Conservation (phyloP, 2,329 filamentous ascomycete genomes). For the Thermothelomyces thermophilus region DNA sequence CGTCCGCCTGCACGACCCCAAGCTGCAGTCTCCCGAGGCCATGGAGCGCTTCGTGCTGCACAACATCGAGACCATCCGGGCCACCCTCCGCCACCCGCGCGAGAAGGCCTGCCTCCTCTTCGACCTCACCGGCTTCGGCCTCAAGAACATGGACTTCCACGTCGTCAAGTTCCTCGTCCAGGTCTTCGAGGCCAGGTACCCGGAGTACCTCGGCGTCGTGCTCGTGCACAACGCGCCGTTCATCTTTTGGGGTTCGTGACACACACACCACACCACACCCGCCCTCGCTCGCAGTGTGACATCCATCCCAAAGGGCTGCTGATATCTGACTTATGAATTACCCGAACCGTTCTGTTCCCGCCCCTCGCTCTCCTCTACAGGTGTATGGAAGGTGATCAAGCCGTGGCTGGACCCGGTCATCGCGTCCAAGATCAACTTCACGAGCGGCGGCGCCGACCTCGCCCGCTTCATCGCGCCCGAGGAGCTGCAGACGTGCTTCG, state of each 20-base stretch:
- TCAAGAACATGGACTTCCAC: constrained; percentile 14
- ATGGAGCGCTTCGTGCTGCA: constrained; percentile 14
- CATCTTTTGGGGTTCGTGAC: constrained; percentile 7
- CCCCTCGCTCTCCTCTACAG: constrained; percentile 1
- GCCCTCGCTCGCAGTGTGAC: too few relatives aligned
- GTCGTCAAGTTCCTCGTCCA: constrained; percentile 12
- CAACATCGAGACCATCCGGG: constrained; percentile 13
- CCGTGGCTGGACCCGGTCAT: constrained; percentile 16
- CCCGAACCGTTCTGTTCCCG: too few relatives aligned
- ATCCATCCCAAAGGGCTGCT: too few relatives aligned
- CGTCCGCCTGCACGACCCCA: constrained; percentile 11
- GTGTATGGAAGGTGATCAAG: constrained; percentile 12
- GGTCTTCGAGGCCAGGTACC: constrained; percentile 14
- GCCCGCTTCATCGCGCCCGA: constrained; percentile 4
- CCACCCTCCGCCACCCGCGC: constrained; percentile 6
- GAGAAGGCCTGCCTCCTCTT: constrained; percentile 14
- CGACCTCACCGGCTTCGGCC: constrained; percentile 12
- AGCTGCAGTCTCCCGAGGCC: constrained; percentile 7
- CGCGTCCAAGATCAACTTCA: constrained; percentile 16
- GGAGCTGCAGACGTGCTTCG: constrained; percentile 10
- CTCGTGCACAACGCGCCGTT: constrained; percentile 13
- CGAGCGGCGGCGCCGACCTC: constrained; percentile 2
- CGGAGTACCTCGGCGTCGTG: constrained; percentile 12
- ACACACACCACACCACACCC: too few relatives aligned
- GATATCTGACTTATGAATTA: too few relatives aligned